phyloP scores from a whole-genome alignment of 2,329 filamentous ascomycete genomes.

The Monosporascus cannonballus region DNA sequence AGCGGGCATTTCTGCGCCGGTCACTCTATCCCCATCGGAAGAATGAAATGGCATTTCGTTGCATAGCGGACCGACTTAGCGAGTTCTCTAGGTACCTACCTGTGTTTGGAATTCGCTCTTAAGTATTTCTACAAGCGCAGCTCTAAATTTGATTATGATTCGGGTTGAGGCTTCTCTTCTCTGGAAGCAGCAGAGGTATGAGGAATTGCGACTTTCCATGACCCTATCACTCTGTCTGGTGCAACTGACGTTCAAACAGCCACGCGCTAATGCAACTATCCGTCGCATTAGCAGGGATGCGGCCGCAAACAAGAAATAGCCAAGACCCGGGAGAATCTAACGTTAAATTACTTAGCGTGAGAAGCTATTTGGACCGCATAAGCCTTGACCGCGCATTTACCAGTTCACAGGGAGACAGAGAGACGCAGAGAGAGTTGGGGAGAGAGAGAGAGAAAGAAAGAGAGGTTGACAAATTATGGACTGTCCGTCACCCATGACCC shows the following conservation, averaged over 20 bases:
- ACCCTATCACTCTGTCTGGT: neutral
- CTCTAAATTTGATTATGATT: too few species aligned
- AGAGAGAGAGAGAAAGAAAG: neutral
- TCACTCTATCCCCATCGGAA: too few species aligned
- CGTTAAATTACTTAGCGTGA: neutral
- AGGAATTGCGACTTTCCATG: neutral
- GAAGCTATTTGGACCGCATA: neutral
- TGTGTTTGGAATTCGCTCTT: too few species aligned
- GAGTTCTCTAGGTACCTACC: too few species aligned
- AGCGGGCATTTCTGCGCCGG: neutral
- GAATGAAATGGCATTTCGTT: neutral
- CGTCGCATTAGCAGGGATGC: conserved; percentile 19
- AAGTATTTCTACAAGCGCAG: too few species aligned
- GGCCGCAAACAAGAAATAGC: conserved; percentile 15
- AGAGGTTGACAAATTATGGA: conserved; percentile 2
- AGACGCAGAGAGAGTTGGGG: too few species aligned
- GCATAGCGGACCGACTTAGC: too few species aligned
- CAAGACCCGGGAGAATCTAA: neutral
- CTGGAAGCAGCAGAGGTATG: neutral
- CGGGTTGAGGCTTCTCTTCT: neutral
- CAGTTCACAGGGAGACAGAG: neutral
- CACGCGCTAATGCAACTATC: conserved; percentile 22
- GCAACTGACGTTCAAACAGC: conserved; percentile 25
- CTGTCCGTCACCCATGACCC: neutral
- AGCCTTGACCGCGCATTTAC: neutral